These are phyloP conservation scores for Suillus fuscotomentosus DNA, from an alignment of 768 basidiomycete genomes.

Conservation along the genomic window DNA sequence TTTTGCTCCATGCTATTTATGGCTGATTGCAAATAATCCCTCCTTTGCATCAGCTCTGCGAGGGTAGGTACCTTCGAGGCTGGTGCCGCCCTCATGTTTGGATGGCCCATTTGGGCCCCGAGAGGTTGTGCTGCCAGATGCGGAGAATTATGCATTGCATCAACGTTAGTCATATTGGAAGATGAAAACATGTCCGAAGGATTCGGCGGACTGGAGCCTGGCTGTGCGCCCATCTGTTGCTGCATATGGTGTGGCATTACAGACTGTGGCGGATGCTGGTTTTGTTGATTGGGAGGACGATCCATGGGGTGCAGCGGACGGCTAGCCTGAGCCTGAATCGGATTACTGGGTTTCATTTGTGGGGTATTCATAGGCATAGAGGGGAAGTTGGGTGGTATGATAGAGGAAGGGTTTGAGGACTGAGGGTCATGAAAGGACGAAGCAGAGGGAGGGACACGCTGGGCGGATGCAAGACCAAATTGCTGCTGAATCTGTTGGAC, in stretches of 20 bases:
- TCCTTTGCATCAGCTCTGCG: constrained; percentile 25
- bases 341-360: constrained; percentile 28
- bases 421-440: constrained; percentile 38
- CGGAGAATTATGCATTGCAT: constrained; percentile 52
- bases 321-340: constrained; percentile 28
- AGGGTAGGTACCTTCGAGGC: constrained; percentile 16
- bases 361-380: constrained; percentile 37
- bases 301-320: constrained; percentile 50
- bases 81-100: constrained; percentile 15
- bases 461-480: constrained; percentile 31
- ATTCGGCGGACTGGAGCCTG: constrained; percentile 37
- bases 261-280: constrained; percentile 32
- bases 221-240: constrained; percentile 32
- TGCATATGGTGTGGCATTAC: constrained; percentile 38
- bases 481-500: constrained; percentile 45
- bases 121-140: constrained; percentile 28
- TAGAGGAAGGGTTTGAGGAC: constrained; percentile 19
- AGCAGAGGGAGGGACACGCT: constrained; percentile 37
- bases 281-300: constrained; percentile 43
- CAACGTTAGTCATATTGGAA: constrained; percentile 39
- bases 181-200: constrained; percentile 48
- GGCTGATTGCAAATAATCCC: constrained; percentile 12
- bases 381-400: constrained; percentile 39
- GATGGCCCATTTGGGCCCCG: constrained; percentile 19
- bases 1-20: constrained; percentile 7